Percentiles rank a stretch among this genome's conserved stretches.
phyloP scores from a whole-genome alignment of 2,329 filamentous ascomycete species.

The Triangularia verruculosa region DNA sequence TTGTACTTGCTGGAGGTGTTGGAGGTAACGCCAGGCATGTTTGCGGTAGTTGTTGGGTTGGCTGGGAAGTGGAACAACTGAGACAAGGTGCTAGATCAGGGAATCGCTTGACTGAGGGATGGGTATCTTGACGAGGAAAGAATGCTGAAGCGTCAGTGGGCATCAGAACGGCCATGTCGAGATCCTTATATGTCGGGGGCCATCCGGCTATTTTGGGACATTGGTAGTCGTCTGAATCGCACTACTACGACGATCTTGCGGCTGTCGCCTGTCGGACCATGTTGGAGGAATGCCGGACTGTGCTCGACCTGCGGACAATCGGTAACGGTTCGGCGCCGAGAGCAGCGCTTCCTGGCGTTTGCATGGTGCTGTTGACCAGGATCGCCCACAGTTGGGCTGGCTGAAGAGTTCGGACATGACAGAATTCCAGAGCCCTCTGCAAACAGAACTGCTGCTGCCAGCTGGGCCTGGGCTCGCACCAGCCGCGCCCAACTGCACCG shows the following conservation, averaged over 20 bases:
- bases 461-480: no score
- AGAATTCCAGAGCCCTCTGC: not conserved
- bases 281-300: conserved; percentile 31
- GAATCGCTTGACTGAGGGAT: not conserved
- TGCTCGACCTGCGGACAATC: conserved; percentile 23
- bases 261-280: conserved; percentile 29
- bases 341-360: not conserved
- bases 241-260: conserved; percentile 13
- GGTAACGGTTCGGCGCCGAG: conserved; percentile 13
- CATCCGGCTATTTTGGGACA: conserved; percentile 7
- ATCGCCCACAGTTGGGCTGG: not conserved
- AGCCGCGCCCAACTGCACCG: not conserved
- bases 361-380: not conserved
- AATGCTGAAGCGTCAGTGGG: conserved; percentile 1
- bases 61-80: conserved; percentile 18
- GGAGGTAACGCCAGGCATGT: conserved; percentile 25
- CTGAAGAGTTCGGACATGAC: not conserved
- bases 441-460: not conserved
- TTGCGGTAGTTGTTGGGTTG: conserved; percentile 15
- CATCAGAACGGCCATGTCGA: not conserved
- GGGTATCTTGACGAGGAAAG: conserved; percentile 1
- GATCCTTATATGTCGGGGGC: conserved; percentile 13
- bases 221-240: not conserved
- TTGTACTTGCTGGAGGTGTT: conserved; percentile 31
- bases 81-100: conserved; percentile 20